Percentiles rank a stretch among this genome's conserved stretches.
Conservation (phyloP, 148 eudicot species). For the Limonium bicolor region DNA sequence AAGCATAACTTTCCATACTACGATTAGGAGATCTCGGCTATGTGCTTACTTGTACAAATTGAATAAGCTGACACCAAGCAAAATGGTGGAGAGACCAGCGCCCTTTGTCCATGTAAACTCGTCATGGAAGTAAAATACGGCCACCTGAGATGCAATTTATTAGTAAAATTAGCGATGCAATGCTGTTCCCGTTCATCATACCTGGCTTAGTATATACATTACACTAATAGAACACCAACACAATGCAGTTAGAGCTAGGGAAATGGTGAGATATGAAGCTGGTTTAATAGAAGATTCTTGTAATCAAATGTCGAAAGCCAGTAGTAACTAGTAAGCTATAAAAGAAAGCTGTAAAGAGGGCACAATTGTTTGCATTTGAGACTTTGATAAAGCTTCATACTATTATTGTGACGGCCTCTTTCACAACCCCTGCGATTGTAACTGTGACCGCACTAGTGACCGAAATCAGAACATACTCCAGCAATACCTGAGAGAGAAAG, state of each 20-base stretch:
- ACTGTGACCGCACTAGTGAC: constrained; percentile 94
- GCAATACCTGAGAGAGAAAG: constrained; percentile 68
- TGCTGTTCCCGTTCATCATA: no score
- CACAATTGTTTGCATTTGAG: no score
- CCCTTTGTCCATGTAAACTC: constrained; percentile 88
- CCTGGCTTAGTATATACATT: no score
- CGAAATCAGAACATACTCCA: constrained; percentile 76
- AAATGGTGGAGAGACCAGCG: constrained; percentile 52
- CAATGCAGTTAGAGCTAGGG: no score
- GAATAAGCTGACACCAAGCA: constrained; percentile 84
- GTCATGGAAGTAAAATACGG: constrained; percentile 90
- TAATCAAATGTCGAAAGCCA: no score
- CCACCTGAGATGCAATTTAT: constrained; percentile 58
- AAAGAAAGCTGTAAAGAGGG: not conserved
- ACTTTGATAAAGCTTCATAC: constrained; percentile 33
- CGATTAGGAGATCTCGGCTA: not conserved
- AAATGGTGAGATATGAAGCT: no score
- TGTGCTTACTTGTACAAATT: constrained; percentile 90
- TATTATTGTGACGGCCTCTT: constrained; percentile 88
- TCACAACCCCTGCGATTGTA: constrained; percentile 87
- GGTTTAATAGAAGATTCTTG: no score
- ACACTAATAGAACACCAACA: no score
- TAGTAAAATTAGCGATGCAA: constrained; percentile 1
- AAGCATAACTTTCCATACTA: not conserved
- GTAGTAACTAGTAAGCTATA: not conserved